phyloP scores from a whole-genome alignment of 208 protist genomes.

The Giardia duodenalis region DNA sequence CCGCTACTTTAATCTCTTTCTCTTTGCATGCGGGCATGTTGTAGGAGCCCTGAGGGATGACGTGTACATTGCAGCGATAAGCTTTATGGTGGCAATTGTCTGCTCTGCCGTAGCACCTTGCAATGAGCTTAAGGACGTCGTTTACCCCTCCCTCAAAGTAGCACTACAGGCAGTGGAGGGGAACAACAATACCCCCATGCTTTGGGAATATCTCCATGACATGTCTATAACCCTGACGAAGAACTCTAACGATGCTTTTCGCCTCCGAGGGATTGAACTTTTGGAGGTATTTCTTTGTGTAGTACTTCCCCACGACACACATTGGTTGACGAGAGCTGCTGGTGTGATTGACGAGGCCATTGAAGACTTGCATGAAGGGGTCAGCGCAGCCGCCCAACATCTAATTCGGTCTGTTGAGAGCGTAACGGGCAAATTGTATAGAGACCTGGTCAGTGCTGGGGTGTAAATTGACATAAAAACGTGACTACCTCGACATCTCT shows the following conservation, averaged over 20 bases:
- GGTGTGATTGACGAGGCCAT: not conserved
- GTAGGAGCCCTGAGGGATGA: not conserved
- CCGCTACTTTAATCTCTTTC: not conserved
- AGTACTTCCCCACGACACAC: not conserved
- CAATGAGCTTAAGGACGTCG: not conserved
- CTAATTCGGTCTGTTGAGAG: not conserved
- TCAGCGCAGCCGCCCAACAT: not conserved
- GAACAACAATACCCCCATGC: not conserved
- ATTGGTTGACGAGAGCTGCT: not conserved
- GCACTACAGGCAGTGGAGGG: not conserved
- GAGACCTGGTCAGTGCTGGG: not conserved
- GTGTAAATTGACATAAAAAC: not conserved
- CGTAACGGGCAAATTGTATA: not conserved
- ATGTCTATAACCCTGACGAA: not conserved
- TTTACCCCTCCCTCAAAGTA: not conserved
- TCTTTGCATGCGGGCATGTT: not conserved
- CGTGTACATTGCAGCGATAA: not conserved
- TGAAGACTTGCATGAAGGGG: not conserved
- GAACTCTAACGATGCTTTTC: not conserved
- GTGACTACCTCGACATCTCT: not conserved
- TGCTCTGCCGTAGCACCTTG: not conserved
- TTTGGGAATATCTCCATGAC: not conserved
- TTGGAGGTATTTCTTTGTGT: not conserved
- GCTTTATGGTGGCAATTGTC: not conserved
- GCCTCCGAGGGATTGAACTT: not conserved